Evolutionary conservation across 139 green algal species (phyloP).

Genomic region (Asterochloris erici): DNA sequence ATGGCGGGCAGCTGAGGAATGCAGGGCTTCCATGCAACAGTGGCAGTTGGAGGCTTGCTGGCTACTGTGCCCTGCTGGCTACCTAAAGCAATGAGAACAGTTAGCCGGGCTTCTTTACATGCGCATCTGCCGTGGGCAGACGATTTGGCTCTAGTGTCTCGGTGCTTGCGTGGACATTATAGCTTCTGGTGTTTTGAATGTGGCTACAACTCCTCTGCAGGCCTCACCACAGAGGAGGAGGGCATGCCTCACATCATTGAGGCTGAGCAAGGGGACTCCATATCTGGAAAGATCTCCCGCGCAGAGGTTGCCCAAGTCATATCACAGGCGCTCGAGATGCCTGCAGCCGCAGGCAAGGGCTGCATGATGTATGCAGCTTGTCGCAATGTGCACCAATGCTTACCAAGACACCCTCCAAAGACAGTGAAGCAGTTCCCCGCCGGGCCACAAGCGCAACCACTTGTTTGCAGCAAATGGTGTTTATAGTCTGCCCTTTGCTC

Average conservation of each 20-base stretch:
- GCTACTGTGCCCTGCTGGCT: too few relatives aligned
- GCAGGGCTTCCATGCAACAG: too few relatives aligned
- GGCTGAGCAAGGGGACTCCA: slow-evolving; percentile 67
- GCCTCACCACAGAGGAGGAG: slow-evolving; percentile 28
- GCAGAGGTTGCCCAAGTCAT: slow-evolving; percentile 66
- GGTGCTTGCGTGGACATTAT: not conserved
- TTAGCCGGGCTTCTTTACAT: not conserved
- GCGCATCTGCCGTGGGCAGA: not conserved
- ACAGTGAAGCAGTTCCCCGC: not conserved
- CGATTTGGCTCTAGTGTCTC: too few relatives aligned
- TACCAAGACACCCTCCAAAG: not conserved
- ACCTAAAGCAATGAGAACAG: too few relatives aligned
- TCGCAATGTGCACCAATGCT: not conserved
- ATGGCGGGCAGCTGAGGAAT: too few relatives aligned
- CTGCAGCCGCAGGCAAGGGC: slow-evolving; percentile 36
- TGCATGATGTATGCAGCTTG: too few relatives aligned
- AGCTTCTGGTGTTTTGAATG: not conserved
- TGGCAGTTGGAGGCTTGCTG: too few relatives aligned
- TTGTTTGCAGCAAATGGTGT: not conserved
- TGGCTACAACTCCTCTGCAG: not conserved
- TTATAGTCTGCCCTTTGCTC: not conserved
- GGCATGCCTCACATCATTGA: slow-evolving; percentile 50
- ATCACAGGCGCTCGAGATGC: slow-evolving; percentile 28
- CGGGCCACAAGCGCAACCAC: not conserved
- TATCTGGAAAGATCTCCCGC: slow-evolving; percentile 49